Evolutionary conservation across 768 basidiomycete genomes (phyloP).

Genomic region (Candolleomyces aberdarensis): DNA sequence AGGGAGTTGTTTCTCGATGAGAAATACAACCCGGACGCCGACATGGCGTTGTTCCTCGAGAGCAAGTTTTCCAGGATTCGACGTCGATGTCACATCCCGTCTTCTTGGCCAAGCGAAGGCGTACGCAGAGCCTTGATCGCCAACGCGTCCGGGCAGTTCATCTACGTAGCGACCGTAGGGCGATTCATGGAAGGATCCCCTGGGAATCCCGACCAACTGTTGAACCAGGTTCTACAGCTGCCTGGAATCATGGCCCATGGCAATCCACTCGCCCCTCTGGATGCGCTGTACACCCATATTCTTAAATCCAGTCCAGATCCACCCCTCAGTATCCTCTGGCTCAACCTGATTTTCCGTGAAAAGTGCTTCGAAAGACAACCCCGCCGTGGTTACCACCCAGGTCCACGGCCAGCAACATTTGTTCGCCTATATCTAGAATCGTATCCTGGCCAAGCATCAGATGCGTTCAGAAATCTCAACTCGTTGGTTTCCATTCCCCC

Average conservation of each 20-base stretch:
- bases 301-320: not conserved
- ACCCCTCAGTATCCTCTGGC: not conserved
- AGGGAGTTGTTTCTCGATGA: too few relatives aligned
- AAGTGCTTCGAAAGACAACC: too few relatives aligned
- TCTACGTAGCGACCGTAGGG: too few relatives aligned
- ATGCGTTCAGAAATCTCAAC: not conserved
- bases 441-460: not conserved
- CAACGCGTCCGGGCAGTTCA: too few relatives aligned
- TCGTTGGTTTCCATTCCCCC: not conserved
- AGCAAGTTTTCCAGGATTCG: too few relatives aligned
- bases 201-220: not conserved
- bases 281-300: not conserved
- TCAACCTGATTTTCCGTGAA: not conserved
- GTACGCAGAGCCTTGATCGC: too few relatives aligned
- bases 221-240: too few relatives aligned
- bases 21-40: too few relatives aligned
- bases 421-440: not conserved
- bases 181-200: too few relatives aligned
- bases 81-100: too few relatives aligned
- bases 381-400: not conserved
- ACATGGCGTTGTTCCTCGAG: too few relatives aligned
- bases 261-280: not conserved
- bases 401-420: not conserved
- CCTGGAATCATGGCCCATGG: not conserved
- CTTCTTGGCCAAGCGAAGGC: too few relatives aligned